Percentiles rank a stretch among this genome's conserved stretches.
phyloP scores from a whole-genome alignment of 805 yeast species.

The Nakazawaea anatomiae region DNA sequence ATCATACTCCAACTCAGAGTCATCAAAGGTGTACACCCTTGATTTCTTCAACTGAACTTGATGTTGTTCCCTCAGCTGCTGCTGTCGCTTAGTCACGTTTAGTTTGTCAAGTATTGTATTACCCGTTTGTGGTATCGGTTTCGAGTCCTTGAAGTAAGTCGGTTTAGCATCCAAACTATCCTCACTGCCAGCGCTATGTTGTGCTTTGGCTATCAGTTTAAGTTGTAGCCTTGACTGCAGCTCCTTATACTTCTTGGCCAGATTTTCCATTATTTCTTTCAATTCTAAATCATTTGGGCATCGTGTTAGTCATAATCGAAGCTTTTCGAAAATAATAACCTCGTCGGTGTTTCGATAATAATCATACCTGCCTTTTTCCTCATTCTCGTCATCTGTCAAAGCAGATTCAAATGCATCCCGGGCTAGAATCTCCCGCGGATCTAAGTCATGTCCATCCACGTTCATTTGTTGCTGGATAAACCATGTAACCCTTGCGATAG shows the following conservation, averaged over 20 bases:
- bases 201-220: not conserved
- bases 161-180: not conserved
- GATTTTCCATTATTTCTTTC: not conserved
- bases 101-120: not conserved
- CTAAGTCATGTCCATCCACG: constrained; percentile 4
- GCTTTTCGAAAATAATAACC: not conserved
- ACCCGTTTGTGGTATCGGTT: not conserved
- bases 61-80: not conserved
- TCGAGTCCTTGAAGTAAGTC: not conserved
- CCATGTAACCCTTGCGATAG: not conserved
- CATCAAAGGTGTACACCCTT: constrained; percentile 7
- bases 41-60: constrained; percentile 1
- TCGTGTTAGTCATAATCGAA: not conserved
- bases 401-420: constrained; percentile 2
- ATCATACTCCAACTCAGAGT: not conserved
- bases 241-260: not conserved
- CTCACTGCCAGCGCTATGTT: not conserved
- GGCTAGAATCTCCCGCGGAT: constrained; percentile 8
- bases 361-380: constrained; percentile 5
- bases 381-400: constrained; percentile 8
- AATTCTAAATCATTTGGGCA: not conserved
- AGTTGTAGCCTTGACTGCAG: not conserved
- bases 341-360: too few relatives aligned
- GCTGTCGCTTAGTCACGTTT: constrained; percentile 1
- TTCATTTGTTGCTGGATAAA: not conserved